These are phyloP conservation scores for Glycine tomentella DNA, from an alignment of 306 rosid species.

Conservation along the genomic window DNA sequence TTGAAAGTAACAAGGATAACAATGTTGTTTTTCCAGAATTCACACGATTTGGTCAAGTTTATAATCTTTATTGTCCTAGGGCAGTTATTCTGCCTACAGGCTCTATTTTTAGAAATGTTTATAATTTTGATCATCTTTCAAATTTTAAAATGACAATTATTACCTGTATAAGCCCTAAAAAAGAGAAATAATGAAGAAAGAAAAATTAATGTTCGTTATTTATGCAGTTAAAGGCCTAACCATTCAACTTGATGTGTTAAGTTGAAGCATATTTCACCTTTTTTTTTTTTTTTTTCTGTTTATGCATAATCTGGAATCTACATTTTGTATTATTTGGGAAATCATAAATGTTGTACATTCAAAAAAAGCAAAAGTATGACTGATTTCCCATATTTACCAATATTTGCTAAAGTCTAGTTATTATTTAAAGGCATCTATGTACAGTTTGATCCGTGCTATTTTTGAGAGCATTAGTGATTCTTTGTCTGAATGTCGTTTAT, in stretches of 20 bases:
- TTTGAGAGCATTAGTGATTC: not conserved
- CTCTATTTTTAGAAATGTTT: too few relatives aligned
- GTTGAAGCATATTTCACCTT: slow-evolving; percentile 25
- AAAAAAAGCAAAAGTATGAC: not conserved
- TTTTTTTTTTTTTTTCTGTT: slow-evolving; percentile 12
- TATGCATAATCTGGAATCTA: slow-evolving; percentile 9
- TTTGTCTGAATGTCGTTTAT: slow-evolving; percentile 26
- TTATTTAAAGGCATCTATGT: not conserved
- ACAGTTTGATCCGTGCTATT: not conserved
- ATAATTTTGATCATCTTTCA: too few relatives aligned
- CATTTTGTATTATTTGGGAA: slow-evolving; percentile 26
- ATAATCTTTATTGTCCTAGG: too few relatives aligned
- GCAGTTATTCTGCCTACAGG: too few relatives aligned
- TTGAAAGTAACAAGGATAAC: slow-evolving; percentile 6
- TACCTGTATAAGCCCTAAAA: too few relatives aligned
- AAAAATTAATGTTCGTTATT: too few relatives aligned
- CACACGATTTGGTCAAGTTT: too few relatives aligned
- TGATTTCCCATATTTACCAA: slow-evolving; percentile 3
- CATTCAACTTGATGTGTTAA: not conserved
- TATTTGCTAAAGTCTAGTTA: slow-evolving; percentile 16
- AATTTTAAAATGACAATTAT: too few relatives aligned
- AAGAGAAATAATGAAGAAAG: too few relatives aligned
- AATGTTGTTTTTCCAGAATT: not conserved
- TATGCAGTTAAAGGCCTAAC: too few relatives aligned
- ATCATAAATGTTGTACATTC: slow-evolving; percentile 22